Evolutionary conservation across 2,329 filamentous ascomycete species (phyloP), one percentile per base, ranked within the genome.

Genomic region (Zalaria obscura): DNA sequence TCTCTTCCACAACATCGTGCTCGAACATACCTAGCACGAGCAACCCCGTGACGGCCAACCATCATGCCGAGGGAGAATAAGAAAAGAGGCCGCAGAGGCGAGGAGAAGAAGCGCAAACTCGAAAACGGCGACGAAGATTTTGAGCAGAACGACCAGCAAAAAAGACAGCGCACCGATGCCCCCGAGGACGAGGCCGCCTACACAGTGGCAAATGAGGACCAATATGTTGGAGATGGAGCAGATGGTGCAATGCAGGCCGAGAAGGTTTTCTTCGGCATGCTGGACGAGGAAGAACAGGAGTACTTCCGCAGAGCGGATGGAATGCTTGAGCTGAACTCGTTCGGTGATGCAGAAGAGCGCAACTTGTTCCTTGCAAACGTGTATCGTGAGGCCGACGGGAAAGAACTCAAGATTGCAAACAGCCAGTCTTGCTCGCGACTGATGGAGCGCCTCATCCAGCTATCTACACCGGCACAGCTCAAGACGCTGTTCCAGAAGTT

Each of bases 361-460:
- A 49, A 53, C 5, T 52, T 66, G 18, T 73, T 73, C 52, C 59
- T 96, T 37, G 76, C 80, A 46, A 93, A 81, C 59, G 83, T 96
- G 40, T 93, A 83, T 63, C 72, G 75, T 50, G 89, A 96, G 63
- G 87, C 88, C 1, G 71, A 78, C 46, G 87, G 86, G 46, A 96
- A 96, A 63, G 91, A 96, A 61, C 69, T 98, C 55, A 98, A 96
- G 69, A 76, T 98, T 47, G 88, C 88, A 25, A 91, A 85, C 64
- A 94, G 87, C 60, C 91, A 98, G 64, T 91, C 85, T 3, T 95
- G 88, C 63, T 98, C 91, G 40, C 73, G 91, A 10, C 66, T 98
- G 40, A 82, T 96, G 78, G 91, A 98, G 66, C 75, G 87, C 28
- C 64, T 98, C 56, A 93, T 98, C 41, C 71, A 88, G 41, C 67